A percentile compares a stretch with the other conserved stretches of the same genome.
Evolutionary conservation across 192 early-diverging fungal genomes (phyloP).

Genomic region (Umbelopsis vinacea): DNA sequence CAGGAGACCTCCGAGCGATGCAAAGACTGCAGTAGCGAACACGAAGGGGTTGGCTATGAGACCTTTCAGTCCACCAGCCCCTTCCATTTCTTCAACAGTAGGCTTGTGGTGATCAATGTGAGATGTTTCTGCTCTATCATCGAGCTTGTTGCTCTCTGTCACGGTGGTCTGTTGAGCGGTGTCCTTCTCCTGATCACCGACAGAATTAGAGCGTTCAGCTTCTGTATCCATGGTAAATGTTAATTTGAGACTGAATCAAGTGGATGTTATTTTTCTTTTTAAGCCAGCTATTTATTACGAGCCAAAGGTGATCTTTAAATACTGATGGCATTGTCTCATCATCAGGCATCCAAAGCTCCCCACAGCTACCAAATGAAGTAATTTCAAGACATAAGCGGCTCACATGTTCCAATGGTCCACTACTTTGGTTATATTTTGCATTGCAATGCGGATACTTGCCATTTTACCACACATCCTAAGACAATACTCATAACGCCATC

Average conservation of each 20-base stretch:
- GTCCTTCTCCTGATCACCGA: not conserved
- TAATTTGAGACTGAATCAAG: not conserved
- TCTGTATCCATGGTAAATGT: not conserved
- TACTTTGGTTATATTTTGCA: too few relatives aligned
- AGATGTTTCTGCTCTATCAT: not conserved
- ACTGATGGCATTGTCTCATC: too few relatives aligned
- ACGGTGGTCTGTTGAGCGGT: not conserved
- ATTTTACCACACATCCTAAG: too few relatives aligned
- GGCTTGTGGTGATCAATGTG: not conserved
- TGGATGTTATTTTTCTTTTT: too few relatives aligned
- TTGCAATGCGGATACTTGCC: too few relatives aligned
- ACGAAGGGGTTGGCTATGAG: constrained; percentile 40
- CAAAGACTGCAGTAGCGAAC: constrained; percentile 39
- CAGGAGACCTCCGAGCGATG: constrained; percentile 41
- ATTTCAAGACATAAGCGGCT: too few relatives aligned
- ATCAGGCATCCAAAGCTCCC: too few relatives aligned
- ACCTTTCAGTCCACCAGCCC: constrained; percentile 25
- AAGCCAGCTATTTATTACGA: too few relatives aligned
- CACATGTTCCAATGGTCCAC: too few relatives aligned
- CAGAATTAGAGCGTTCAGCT: not conserved
- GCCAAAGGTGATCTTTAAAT: too few relatives aligned
- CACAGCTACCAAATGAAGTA: too few relatives aligned
- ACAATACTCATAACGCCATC: too few relatives aligned
- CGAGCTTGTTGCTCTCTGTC: not conserved
- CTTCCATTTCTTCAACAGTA: constrained; percentile 11